Evolutionary conservation across 208 protist species (phyloP), one percentile per base, ranked within the genome.

Genomic region (Phytomonas francai): DNA sequence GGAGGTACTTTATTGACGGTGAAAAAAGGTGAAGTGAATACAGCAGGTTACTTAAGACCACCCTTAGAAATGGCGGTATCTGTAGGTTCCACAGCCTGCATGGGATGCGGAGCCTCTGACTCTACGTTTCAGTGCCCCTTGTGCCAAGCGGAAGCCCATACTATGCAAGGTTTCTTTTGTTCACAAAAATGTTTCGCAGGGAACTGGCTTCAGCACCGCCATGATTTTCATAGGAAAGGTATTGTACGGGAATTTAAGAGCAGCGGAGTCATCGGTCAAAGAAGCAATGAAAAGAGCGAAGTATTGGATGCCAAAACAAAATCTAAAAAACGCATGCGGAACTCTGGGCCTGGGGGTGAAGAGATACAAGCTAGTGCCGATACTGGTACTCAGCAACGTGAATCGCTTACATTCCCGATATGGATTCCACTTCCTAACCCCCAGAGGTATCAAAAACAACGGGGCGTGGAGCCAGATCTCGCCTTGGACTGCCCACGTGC

Each of bases 101-200:
- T 89, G 61, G 88, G 81, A 32, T 94, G 88, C 65, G 78, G 70
- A 31, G 64, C 76, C 33, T 5, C 66, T 32, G 80, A 82, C 27
- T 77, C 77, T 8, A 67, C 67, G 31, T 88, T 92, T 66, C 89
- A 95, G 70, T 95, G 89, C 58, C 89, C 89, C 6, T 77, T 95
- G 28, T 95, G 89, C 71, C 83, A 95, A 59, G 89, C 89, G 0
- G 81, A 92, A 67, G 71, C 51, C 0, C 12, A 58, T 54, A 83
- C 77, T 29, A 71, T 83, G 28, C 72, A 73, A 59, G 89, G 87
- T n/a, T 93, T 88, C 74, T 95, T 87, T 74, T 95, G 89, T 71
- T 66, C 72, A 4, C 89, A 95, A 73, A 71, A 78, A 64, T 95
- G 89, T 70, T 95, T 95, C 63, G 88, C 87, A 12, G 70, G 73